Conservation (phyloP, 768 basidiomycete genomes). For the Vishniacozyma victoriae region DNA sequence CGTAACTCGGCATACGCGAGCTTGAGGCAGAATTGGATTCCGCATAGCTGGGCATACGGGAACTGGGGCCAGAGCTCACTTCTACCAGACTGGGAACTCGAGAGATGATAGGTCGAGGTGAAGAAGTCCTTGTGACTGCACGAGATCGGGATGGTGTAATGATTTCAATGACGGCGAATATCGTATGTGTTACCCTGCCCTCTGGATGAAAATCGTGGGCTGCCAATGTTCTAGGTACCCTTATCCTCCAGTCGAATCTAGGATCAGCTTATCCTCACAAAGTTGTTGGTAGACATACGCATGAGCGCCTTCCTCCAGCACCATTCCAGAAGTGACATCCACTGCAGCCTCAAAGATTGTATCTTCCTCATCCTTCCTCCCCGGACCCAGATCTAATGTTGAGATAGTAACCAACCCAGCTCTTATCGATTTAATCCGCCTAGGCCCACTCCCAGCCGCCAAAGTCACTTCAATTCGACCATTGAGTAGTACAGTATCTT, state of each 20-base stretch:
- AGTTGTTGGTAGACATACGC: slow-evolving; percentile 6
- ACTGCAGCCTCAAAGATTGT: slow-evolving; percentile 26
- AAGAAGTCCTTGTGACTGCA: no score
- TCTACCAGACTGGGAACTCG: no score
- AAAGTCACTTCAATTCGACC: no score
- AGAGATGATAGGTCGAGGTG: no score
- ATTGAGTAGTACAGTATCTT: no score
- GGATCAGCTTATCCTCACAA: background rate
- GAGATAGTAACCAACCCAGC: slow-evolving; percentile 13
- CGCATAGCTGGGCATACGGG: no score
- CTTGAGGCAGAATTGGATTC: no score
- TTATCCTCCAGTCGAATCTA: slow-evolving; percentile 31
- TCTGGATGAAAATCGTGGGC: slow-evolving; percentile 28
- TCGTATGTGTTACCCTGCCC: slow-evolving; percentile 17
- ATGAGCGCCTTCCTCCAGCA: slow-evolving; percentile 35
- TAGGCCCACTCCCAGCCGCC: no score
- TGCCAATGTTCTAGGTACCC: slow-evolving; percentile 25
- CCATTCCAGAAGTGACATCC: slow-evolving; percentile 24
- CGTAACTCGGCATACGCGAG: no score
- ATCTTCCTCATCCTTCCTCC: slow-evolving; percentile 23
- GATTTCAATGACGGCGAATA: slow-evolving; percentile 29
- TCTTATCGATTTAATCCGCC: no score
- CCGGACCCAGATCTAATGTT: slow-evolving; percentile 14
- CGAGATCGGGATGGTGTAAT: no score
- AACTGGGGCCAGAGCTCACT: no score